Evolutionary conservation across 345 rosid species (phyloP).

Genomic region (Citrus sinensis): DVS_A1.0 CM039162.1:25892001-25892500

Average conservation of each 20-base stretch:
- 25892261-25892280: not conserved
- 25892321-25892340: not conserved
- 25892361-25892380: not conserved
- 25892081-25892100: conserved; percentile 81
- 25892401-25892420: not conserved
- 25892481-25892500: not conserved
- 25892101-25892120: conserved; percentile 87
- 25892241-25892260: not conserved
- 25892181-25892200: conserved; percentile 9
- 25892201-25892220: not conserved
- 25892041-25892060: conserved; percentile 97
- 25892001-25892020: not conserved
- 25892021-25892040: conserved; percentile 39
- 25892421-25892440: not conserved
- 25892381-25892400: not conserved
- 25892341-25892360: conserved; percentile 3
- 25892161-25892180: conserved; percentile 73
- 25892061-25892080: conserved; percentile 89
- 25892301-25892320: conserved; percentile 5
- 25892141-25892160: conserved; percentile 45
- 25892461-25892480: not conserved
- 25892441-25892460: not conserved
- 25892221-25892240: not conserved
- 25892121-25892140: conserved; percentile 63
- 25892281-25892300: not conserved